A percentile compares a stretch with the other conserved stretches of the same genome.
Evolutionary conservation across 495 filamentous ascomycete species (phyloP).

Genomic region (Penicillium robsamsonii): DNA sequence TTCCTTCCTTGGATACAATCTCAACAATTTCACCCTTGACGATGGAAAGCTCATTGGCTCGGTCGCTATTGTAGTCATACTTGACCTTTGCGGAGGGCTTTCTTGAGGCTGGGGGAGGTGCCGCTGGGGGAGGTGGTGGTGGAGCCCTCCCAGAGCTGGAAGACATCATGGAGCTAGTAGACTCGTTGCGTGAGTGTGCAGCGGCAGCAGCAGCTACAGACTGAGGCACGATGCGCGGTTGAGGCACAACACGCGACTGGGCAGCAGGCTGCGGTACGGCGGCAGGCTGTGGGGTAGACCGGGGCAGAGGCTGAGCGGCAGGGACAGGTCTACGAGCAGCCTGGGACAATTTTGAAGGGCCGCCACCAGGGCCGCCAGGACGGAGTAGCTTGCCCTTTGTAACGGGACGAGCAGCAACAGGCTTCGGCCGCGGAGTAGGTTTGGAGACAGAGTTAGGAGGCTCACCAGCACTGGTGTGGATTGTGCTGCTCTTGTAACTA

Average conservation of each 20-base stretch:
- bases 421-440: slow-evolving; percentile 82
- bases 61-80: slow-evolving; percentile 83
- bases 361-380: slow-evolving; percentile 81
- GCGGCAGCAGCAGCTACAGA: slow-evolving; percentile 37
- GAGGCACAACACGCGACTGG: slow-evolving; percentile 37
- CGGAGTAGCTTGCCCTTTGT: slow-evolving; percentile 84
- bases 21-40: slow-evolving; percentile 75
- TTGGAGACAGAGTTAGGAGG: slow-evolving; percentile 77
- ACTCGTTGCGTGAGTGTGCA: slow-evolving; percentile 53
- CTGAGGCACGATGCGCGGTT: slow-evolving; percentile 32
- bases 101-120: slow-evolving; percentile 55
- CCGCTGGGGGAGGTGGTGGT: slow-evolving; percentile 69
- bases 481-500: slow-evolving; percentile 86
- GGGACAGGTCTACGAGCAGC: slow-evolving; percentile 43
- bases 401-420: slow-evolving; percentile 81
- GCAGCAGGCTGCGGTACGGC: slow-evolving; percentile 44
- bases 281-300: slow-evolving; percentile 43
- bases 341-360: slow-evolving; percentile 66
- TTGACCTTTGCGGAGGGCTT: slow-evolving; percentile 80
- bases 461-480: slow-evolving; percentile 85
- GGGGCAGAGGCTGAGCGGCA: slow-evolving; percentile 36
- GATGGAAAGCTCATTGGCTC: slow-evolving; percentile 75
- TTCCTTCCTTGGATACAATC: slow-evolving; percentile 82
- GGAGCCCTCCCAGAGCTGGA: slow-evolving; percentile 55
- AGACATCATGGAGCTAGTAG: slow-evolving; percentile 54